Evolutionary conservation across 768 basidiomycete species (phyloP).

Genomic region (Phylloporus rhodoxanthus): DNA sequence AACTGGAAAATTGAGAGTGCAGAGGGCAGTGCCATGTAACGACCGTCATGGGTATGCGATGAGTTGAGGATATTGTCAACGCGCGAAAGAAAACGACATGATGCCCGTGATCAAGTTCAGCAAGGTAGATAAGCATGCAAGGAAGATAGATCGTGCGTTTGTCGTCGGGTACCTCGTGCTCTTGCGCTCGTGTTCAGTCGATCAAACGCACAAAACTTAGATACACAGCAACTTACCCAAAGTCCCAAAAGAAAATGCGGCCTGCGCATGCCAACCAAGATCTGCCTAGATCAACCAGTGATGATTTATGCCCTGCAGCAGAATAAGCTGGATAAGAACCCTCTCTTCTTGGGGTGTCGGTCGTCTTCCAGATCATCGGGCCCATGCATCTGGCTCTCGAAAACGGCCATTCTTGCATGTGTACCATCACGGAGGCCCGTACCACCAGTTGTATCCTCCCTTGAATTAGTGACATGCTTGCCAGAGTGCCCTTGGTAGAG

Average conservation of each 20-base stretch:
- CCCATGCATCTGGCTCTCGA: constrained; percentile 61
- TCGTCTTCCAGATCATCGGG: constrained; percentile 60
- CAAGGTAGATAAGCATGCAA: constrained; percentile 30
- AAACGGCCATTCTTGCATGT: constrained; percentile 53
- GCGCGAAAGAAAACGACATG: constrained; percentile 26
- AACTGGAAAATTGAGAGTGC: constrained; percentile 7
- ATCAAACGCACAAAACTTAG: background rate
- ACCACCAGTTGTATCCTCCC: constrained; percentile 49
- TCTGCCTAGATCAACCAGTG: constrained; percentile 20
- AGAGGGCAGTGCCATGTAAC: constrained; percentile 18
- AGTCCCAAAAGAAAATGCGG: constrained; percentile 24
- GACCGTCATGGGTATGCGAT: constrained; percentile 29
- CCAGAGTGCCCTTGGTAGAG: constrained; percentile 49
- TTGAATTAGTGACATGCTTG: constrained; percentile 47
- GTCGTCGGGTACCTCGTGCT: constrained; percentile 29
- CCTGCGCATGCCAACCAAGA: constrained; percentile 24
- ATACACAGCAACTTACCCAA: constrained; percentile 15
- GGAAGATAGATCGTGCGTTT: constrained; percentile 28
- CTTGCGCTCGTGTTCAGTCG: constrained; percentile 4
- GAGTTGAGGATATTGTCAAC: constrained; percentile 26
- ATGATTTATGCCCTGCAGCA: constrained; percentile 59
- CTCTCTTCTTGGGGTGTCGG: constrained; percentile 54
- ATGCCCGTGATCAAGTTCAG: constrained; percentile 28
- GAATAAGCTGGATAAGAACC: constrained; percentile 56
- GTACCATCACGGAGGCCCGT: constrained; percentile 29